These are phyloP conservation scores for Epichloe hybrida DNA, from an alignment of 2,329 filamentous ascomycete species.

Conservation along the genomic window DNA sequence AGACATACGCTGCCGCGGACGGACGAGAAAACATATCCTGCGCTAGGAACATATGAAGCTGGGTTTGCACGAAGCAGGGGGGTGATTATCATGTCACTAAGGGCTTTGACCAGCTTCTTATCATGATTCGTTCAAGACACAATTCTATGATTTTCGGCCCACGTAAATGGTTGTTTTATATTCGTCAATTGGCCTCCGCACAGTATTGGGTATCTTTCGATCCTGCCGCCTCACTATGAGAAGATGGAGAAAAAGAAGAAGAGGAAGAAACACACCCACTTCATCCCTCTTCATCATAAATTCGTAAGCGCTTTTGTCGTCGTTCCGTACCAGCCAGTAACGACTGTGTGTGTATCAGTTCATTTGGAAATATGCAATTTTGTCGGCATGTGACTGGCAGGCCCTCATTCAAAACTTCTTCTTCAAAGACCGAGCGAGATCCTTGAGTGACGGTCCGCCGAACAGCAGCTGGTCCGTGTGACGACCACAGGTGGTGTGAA, in stretches of 20 bases:
- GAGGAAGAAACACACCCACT: neutral
- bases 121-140: neutral
- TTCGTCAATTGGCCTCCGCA: neutral
- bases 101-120: neutral
- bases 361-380: slow-evolving; percentile 3
- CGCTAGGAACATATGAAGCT: slow-evolving; percentile 10
- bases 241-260: neutral
- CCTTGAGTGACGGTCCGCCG: slow-evolving; percentile 31
- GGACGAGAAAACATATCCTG: slow-evolving; percentile 15
- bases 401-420: slow-evolving; percentile 11
- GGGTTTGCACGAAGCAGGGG: neutral
- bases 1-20: slow-evolving; percentile 20
- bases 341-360: slow-evolving; percentile 4
- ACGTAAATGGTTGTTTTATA: neutral
- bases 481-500: slow-evolving; percentile 40
- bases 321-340: slow-evolving; percentile 17
- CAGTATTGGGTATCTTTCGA: neutral
- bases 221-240: neutral
- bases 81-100: neutral
- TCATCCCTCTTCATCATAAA: neutral
- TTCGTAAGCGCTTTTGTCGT: slow-evolving; percentile 5
- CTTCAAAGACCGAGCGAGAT: slow-evolving; percentile 28
- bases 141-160: neutral
- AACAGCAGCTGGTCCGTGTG: slow-evolving; percentile 42
- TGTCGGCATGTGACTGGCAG: neutral